Evolutionary conservation across 2,329 filamentous ascomycete genomes (phyloP).

Genomic region (Exophiala spinifera): DNA sequence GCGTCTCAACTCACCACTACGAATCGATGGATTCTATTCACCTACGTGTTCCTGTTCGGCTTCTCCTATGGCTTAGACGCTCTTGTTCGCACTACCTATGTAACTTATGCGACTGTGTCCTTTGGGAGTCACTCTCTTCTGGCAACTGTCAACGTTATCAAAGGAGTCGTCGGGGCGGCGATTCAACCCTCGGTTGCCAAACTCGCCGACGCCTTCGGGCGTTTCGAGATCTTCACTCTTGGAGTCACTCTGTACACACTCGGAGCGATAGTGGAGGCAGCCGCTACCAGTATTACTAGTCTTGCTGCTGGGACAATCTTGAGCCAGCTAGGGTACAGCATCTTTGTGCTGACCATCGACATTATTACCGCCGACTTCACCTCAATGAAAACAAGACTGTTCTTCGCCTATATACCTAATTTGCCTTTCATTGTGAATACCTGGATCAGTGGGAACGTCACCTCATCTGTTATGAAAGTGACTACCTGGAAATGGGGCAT

Average conservation of each 20-base stretch:
- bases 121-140: slow-evolving; percentile 54
- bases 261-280: slow-evolving; percentile 56
- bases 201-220: slow-evolving; percentile 61
- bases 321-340: slow-evolving; percentile 63
- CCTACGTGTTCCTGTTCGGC: too few species aligned
- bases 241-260: slow-evolving; percentile 55
- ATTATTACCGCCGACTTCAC: slow-evolving; percentile 63
- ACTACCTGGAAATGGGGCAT: slow-evolving; percentile 61
- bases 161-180: slow-evolving; percentile 57
- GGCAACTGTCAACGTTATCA: slow-evolving; percentile 56
- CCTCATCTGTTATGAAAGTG: slow-evolving; percentile 46
- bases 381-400: slow-evolving; percentile 58
- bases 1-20: too few species aligned
- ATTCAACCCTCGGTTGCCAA: slow-evolving; percentile 57
- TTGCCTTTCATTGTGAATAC: slow-evolving; percentile 59
- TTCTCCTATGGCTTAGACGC: too few species aligned
- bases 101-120: slow-evolving; percentile 44
- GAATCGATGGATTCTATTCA: too few species aligned
- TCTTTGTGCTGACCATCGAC: slow-evolving; percentile 58
- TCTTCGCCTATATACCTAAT: slow-evolving; percentile 61
- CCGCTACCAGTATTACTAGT: slow-evolving; percentile 45
- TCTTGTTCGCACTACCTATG: too few species aligned
- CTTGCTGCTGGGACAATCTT: slow-evolving; percentile 59
- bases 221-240: slow-evolving; percentile 55
- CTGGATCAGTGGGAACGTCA: slow-evolving; percentile 60